Evolutionary conservation across 2,329 filamentous ascomycete species (phyloP).

Genomic region (Cercospora sesami): DNA sequence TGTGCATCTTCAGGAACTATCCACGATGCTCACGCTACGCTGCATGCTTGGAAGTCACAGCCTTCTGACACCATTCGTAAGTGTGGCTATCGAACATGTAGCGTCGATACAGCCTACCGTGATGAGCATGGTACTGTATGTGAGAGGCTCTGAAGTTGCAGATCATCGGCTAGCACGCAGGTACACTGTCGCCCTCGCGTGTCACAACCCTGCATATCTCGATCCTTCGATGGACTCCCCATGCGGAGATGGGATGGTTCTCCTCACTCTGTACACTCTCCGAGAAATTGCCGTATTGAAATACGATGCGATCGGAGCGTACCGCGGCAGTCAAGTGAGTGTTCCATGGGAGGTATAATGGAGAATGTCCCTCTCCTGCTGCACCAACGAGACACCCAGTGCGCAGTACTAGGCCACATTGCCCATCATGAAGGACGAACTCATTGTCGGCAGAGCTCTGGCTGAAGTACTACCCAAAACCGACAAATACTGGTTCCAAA

Average conservation of each 20-base stretch:
- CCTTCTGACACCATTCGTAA: background rate
- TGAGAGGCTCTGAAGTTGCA: background rate
- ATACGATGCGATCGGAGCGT: background rate
- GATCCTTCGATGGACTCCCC: background rate
- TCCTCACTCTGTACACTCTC: background rate
- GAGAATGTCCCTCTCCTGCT: background rate
- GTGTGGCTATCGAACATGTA: background rate
- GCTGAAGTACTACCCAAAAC: conserved; percentile 47
- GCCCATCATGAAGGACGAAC: conserved; percentile 31
- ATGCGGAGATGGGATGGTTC: conserved; percentile 1
- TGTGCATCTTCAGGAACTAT: background rate
- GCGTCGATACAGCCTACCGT: no score
- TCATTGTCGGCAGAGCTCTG: conserved; percentile 36
- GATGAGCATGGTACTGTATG: no score
- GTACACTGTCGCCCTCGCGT: conserved; percentile 8
- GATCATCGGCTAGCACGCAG: background rate
- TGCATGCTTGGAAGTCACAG: background rate
- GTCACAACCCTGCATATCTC: background rate
- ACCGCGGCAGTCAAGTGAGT: background rate
- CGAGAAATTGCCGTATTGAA: background rate
- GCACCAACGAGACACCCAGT: background rate
- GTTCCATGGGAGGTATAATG: background rate
- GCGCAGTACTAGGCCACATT: background rate
- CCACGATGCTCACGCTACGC: background rate
- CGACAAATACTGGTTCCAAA: conserved; percentile 46